phyloP scores from a whole-genome alignment of 768 basidiomycete species.

The Lactarius vividus region DNA sequence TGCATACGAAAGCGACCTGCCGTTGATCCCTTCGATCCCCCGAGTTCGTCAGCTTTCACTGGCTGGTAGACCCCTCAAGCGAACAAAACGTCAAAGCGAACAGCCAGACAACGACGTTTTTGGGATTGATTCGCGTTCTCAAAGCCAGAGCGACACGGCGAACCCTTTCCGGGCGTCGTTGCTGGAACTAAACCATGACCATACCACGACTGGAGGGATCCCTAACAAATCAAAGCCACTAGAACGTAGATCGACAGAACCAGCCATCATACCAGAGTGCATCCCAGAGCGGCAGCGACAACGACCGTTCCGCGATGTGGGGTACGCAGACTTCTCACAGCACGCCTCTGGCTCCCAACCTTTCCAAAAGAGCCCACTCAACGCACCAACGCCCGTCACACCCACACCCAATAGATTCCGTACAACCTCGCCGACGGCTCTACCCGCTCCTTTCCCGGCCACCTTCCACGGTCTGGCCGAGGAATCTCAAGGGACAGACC shows the following conservation, averaged over 20 bases:
- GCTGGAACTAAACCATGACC: not conserved
- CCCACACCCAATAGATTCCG: constrained; percentile 1
- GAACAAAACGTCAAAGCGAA: constrained; percentile 35
- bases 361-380: not conserved
- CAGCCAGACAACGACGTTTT: constrained; percentile 32
- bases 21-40: constrained; percentile 54
- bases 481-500: constrained; percentile 45
- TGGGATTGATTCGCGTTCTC: constrained; percentile 17
- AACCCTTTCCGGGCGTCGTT: not conserved
- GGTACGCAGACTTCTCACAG: constrained; percentile 22
- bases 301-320: constrained; percentile 16
- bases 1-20: constrained; percentile 65
- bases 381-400: constrained; percentile 6
- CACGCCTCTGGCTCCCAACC: constrained; percentile 16
- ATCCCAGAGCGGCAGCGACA: constrained; percentile 11
- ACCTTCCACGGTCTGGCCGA: constrained; percentile 10
- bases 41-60: constrained; percentile 51
- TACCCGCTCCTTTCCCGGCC: constrained; percentile 14
- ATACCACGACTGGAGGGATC: not conserved
- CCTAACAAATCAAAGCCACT: constrained; percentile 16
- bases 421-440: not conserved
- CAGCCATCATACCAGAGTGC: constrained; percentile 16
- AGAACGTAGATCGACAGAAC: constrained; percentile 26
- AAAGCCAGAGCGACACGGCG: constrained; percentile 11
- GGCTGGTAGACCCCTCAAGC: constrained; percentile 38